Conservation (phyloP, 192 early-diverging fungal species). For the Linnemannia elongata region DNA sequence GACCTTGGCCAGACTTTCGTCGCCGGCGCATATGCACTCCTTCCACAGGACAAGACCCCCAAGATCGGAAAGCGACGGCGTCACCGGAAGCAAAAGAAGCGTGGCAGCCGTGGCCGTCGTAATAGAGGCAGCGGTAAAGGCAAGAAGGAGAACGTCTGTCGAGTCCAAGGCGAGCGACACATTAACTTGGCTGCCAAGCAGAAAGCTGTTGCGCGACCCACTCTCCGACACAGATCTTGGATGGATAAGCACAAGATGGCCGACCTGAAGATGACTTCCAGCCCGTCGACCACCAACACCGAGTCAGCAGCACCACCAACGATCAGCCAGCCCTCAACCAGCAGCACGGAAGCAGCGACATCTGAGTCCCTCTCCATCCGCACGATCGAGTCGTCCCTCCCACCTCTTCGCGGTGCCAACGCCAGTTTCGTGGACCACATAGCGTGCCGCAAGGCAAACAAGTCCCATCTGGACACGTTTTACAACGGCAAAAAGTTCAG, state of each 20-base stretch:
- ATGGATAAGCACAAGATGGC: constrained; percentile 8
- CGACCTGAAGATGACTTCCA: not conserved
- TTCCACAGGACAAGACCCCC: constrained; percentile 24
- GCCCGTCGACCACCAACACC: not conserved
- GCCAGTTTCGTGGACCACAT: not conserved
- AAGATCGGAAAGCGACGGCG: constrained; percentile 18
- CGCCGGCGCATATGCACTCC: constrained; percentile 2
- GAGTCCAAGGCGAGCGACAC: not conserved
- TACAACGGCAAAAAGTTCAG: too few relatives aligned
- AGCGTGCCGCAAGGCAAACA: too few relatives aligned
- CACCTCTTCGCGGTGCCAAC: not conserved
- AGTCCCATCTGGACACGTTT: too few relatives aligned
- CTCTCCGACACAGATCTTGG: constrained; percentile 13
- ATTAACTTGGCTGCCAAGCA: constrained; percentile 30
- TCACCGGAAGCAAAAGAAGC: constrained; percentile 12
- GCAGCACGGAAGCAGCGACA: constrained; percentile 4
- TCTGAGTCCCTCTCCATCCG: constrained; percentile 1
- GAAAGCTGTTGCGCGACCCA: constrained; percentile 20
- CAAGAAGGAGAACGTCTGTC: constrained; percentile 26
- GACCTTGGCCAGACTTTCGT: constrained; percentile 20
- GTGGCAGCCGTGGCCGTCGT: constrained; percentile 15
- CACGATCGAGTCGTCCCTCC: constrained; percentile 4
- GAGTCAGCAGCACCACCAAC: not conserved
- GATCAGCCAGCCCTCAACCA: not conserved
- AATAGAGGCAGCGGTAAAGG: constrained; percentile 15